A percentile compares a stretch with the other conserved stretches of the same genome.
phyloP scores from a whole-genome alignment of 2,329 filamentous ascomycete species.

The Tolypocladium ovalisporum region DNA sequence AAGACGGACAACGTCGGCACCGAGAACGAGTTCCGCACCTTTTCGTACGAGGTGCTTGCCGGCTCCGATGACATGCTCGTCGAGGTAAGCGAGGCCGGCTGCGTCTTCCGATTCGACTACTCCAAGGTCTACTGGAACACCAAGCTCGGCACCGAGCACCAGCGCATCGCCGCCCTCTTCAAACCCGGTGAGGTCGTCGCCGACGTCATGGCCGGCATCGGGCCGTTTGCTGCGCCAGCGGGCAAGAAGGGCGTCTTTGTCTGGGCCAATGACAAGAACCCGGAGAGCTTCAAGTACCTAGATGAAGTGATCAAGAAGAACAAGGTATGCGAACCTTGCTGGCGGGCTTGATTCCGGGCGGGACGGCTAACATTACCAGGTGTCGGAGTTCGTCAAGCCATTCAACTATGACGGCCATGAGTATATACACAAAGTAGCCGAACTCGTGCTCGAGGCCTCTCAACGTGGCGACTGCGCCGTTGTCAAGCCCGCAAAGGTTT shows the following conservation, averaged over 20 bases:
- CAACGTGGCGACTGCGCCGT: conserved; percentile 41
- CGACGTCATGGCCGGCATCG: conserved; percentile 96
- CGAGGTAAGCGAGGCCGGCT: conserved; percentile 68
- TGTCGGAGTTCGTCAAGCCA: conserved; percentile 58
- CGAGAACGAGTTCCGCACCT: conserved; percentile 80
- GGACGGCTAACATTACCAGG: conserved; percentile 24
- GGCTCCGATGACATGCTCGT: conserved; percentile 79
- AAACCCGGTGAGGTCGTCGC: conserved; percentile 77
- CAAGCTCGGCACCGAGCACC: conserved; percentile 80
- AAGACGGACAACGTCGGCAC: conserved; percentile 83
- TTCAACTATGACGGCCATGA: conserved; percentile 73
- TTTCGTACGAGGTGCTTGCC: conserved; percentile 80
- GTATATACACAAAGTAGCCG: conserved; percentile 66
- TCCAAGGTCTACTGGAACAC: conserved; percentile 98
- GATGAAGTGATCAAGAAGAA: conserved; percentile 61
- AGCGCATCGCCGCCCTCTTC: conserved; percentile 66
- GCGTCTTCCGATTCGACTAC: conserved; percentile 88
- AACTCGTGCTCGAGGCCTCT: conserved; percentile 43
- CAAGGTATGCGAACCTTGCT: conserved; percentile 46
- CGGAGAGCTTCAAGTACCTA: conserved; percentile 70
- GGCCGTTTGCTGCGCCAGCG: conserved; percentile 86
- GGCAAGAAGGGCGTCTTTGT: conserved; percentile 86
- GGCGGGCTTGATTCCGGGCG: background rate
- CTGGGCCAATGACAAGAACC: conserved; percentile 95
- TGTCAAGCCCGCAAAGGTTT: conserved; percentile 29